phyloP scores from a whole-genome alignment of 352 stramenopile species.

The Phytophthora sp. region DNA sequence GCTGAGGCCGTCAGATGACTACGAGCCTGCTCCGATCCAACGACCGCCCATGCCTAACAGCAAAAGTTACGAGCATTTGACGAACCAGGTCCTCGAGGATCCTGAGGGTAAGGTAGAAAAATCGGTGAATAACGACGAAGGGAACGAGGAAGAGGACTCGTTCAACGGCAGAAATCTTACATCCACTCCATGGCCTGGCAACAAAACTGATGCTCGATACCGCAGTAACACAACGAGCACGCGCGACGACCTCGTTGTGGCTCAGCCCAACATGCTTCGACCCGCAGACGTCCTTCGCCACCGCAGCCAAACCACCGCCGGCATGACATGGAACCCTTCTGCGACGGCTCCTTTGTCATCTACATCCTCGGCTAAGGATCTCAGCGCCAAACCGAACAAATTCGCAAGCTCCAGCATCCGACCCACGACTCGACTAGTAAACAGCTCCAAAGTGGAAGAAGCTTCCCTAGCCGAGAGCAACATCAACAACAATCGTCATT shows the following conservation, averaged over 20 bases:
- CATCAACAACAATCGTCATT: slow-evolving; percentile 13
- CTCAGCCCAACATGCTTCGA: slow-evolving; percentile 22
- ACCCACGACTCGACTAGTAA: neutral
- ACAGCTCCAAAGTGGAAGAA: slow-evolving; percentile 3
- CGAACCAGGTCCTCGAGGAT: slow-evolving; percentile 25
- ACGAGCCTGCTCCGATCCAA: slow-evolving; percentile 21
- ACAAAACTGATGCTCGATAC: slow-evolving; percentile 18
- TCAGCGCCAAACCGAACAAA: slow-evolving; percentile 17
- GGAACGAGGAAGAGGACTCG: slow-evolving; percentile 16
- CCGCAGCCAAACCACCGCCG: slow-evolving; percentile 32
- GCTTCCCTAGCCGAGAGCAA: neutral
- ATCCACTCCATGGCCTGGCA: slow-evolving; percentile 25
- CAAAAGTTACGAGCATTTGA: slow-evolving; percentile 24
- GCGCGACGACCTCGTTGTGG: slow-evolving; percentile 17
- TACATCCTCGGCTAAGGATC: slow-evolving; percentile 11
- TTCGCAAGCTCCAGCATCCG: slow-evolving; percentile 27
- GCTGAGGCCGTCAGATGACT: slow-evolving; percentile 32
- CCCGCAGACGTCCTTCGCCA: slow-evolving; percentile 41
- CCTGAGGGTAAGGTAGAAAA: slow-evolving; percentile 16
- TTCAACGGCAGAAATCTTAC: too few relatives aligned
- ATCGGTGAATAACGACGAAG: neutral
- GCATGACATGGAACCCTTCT: slow-evolving; percentile 28
- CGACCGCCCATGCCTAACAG: slow-evolving; percentile 5
- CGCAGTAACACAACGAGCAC: slow-evolving; percentile 27
- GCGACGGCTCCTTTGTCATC: slow-evolving; percentile 28